Evolutionary conservation across 106 monocot species (phyloP), one percentile per base, ranked within the genome.

Genomic region (Allium cepa): DNA sequence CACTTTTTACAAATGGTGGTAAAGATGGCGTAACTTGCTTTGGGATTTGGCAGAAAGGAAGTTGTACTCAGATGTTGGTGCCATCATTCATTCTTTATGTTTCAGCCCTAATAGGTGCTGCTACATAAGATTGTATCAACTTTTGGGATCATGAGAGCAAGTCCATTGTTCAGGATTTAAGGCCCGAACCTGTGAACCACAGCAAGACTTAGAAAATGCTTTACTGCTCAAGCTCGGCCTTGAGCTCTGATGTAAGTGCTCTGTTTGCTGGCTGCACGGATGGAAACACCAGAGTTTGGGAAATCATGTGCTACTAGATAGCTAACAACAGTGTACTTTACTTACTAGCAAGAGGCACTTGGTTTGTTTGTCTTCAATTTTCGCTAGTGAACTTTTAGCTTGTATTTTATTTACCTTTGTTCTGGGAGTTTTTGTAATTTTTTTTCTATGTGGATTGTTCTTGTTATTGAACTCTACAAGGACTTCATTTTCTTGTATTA

Each of bases 131-230:
- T 11, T 71, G 77, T 16, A 58, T 77, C 22, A 77, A 77, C 71
- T 71, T 77, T 17, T 77, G 77, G 77, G 77, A 71, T 66, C 56
- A 71, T 0, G 77, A 77, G 77, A 77, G 77, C 65, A 77, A 77
- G 57, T 64, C 71, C 9, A 69, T 77, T 16, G 77, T 77, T 36
- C 77, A 77, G 49, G 77, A 77, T 64, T 64, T 77, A 36, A 77
- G 66, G 65, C 71, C 77, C 52, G 22, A 22, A 22, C 22, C 22
- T 22, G 22, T 22, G 22, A 22, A 22, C 22, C 22, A 22, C 22
- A 22, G 22, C 22, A 22, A 22, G 22, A 22, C 22, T 22, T 46
- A 62, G 62, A 62, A 69, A 57, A 68, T 70, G 58, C 57, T 70
- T n/a, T 58, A 70, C 57, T 57, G 69, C 58, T 57, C 69, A 9